A percentile compares a stretch with the other conserved stretches of the same genome.
Conservation (phyloP, 495 filamentous ascomycete genomes). For the Aspergillus saccharolyticus region DNA sequence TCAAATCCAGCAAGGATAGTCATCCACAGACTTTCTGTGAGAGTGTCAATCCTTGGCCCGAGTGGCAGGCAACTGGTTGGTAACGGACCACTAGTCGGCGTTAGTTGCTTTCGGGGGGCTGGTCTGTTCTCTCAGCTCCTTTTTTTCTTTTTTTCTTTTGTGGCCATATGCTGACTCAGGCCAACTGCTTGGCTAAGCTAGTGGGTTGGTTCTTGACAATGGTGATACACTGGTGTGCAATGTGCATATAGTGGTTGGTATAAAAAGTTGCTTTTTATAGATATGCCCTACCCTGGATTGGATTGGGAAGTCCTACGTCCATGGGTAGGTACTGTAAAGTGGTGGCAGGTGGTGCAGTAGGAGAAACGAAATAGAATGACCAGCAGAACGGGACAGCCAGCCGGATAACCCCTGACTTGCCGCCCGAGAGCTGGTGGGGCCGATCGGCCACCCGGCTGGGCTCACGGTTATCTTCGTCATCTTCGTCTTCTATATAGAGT, state of each 20-base stretch:
- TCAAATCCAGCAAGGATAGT: not conserved
- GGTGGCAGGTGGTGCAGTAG: not conserved
- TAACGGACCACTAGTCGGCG: not conserved
- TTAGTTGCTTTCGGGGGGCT: not conserved
- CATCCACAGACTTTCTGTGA: not conserved
- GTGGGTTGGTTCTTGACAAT: not conserved
- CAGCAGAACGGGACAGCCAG: not conserved
- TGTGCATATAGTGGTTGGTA: not conserved
- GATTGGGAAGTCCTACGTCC: not conserved
- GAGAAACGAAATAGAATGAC: not conserved
- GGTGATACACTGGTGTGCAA: not conserved
- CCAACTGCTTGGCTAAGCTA: not conserved
- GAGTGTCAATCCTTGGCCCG: not conserved
- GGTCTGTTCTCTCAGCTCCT: not conserved
- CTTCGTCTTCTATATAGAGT: no score
- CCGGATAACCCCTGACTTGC: not conserved
- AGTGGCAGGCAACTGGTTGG: not conserved
- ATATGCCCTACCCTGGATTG: not conserved
- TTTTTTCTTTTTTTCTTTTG: not conserved
- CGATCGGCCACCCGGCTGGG: not conserved
- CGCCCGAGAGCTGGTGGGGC: not conserved
- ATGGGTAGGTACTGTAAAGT: no score
- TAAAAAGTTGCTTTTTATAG: not conserved
- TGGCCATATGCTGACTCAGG: not conserved
- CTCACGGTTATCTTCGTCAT: not conserved